Base-by-base conservation (phyloP, 2,329 filamentous ascomycete genomes). In the Sclerotinia minor region DNA sequence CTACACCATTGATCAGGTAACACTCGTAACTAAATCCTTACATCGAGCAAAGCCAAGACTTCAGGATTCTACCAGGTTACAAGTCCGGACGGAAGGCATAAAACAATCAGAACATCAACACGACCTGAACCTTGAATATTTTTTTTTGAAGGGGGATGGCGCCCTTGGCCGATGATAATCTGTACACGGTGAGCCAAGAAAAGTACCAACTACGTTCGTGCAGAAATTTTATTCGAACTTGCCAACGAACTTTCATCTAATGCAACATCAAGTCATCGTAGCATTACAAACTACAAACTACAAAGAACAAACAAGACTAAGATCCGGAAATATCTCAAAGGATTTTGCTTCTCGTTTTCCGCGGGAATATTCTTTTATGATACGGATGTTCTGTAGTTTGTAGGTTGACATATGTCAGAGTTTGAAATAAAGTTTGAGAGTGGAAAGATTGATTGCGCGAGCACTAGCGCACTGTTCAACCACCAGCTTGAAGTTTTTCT, bases 381-480 rank as follows among this genome's bases (percentile, higher is more conserved):
- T 29, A 17, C 4, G 17, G 5, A 13, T 53, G 49, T 6, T 9
- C 35, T 8, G 35, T 35, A 35, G 7, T 35, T 8, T 8, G 35
- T 41, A 52, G 24, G 13, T 52, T 26, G 15, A 11, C 38, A 45
- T 8, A 17, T 32, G 19, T 19, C 47, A 60, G 5, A 9, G 8
- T 19, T 59, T 59, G 24, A n/a, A 47, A 60, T 47, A 60, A 47
- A 60, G 41, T 60, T 60, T 26, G 41, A 9, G 26, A 32, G 26
- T 44, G 47, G 41, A 60, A 32, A 49, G 58, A 61, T 61, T 45
- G 45, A 50, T 35, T 19, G 44, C 19, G 19, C 53, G 29, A 55
- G 35, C 29, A 55, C 53, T 55, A 55, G 58, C 45, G 58, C 58
- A 49, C 45, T 49, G 44, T 61, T 38, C 58, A 61, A 61, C 45